These are phyloP conservation scores for Stenocarpella maydis DNA, from an alignment of 2,329 filamentous ascomycete genomes.

Conservation along the genomic window DNA sequence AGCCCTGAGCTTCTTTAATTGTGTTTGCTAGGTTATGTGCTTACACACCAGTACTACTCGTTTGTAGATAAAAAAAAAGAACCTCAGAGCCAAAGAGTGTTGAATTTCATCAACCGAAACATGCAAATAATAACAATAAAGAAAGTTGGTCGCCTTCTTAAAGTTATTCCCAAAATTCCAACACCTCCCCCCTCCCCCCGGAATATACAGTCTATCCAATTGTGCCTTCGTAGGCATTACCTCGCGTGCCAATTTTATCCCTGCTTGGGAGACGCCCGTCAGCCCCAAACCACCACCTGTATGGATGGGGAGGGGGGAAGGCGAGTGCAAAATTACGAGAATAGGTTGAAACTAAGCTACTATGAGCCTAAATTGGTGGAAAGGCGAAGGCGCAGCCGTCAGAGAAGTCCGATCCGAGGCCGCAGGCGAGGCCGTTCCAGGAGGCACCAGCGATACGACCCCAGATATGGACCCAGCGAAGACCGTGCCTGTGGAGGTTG, in stretches of 20 bases:
- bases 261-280: neutral
- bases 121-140: neutral
- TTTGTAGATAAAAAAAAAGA: too few species aligned
- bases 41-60: neutral
- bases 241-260: neutral
- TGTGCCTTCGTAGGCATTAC: neutral
- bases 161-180: neutral
- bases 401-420: neutral
- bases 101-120: neutral
- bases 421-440: neutral
- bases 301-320: too few species aligned
- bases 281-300: neutral
- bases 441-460: neutral
- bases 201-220: neutral
- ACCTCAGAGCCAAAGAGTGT: neutral
- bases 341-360: neutral
- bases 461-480: neutral
- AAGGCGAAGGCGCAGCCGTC: neutral
- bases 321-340: neutral
- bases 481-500: constrained; percentile 12
- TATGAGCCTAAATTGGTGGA: neutral
- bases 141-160: neutral
- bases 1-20: too few species aligned
- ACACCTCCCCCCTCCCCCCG: too few species aligned
- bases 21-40: too few species aligned